These are phyloP conservation scores for Ganoderma boninense DNA, from an alignment of 1,284 basidiomycete species.

Conservation along the genomic window DNA sequence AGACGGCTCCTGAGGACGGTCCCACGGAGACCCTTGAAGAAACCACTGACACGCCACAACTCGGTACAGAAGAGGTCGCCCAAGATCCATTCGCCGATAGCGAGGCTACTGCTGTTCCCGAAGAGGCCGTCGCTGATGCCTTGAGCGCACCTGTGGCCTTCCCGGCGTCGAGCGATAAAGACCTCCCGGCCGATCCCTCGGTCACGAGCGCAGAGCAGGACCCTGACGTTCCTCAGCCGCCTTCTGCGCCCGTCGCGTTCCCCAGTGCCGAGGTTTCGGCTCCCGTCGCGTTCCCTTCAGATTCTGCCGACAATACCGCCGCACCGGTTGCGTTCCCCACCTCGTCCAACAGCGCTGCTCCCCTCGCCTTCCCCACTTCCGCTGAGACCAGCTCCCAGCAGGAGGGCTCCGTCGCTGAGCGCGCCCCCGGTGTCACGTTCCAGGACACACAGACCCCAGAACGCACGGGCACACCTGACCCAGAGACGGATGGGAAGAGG, in stretches of 20 bases:
- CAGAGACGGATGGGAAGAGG: slow-evolving; percentile 75
- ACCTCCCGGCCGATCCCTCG: slow-evolving; percentile 26
- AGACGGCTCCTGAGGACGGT: slow-evolving; percentile 36
- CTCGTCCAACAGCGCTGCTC: slow-evolving; percentile 33
- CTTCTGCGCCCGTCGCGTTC: slow-evolving; percentile 36
- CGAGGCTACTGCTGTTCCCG: slow-evolving; percentile 18
- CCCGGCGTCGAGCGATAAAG: slow-evolving; percentile 28
- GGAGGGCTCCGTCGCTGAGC: slow-evolving; percentile 38
- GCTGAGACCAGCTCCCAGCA: slow-evolving; percentile 43
- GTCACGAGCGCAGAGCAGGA: slow-evolving; percentile 19
- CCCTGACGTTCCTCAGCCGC: slow-evolving; percentile 10
- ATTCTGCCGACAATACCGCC: slow-evolving; percentile 28
- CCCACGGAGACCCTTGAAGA: slow-evolving; percentile 23
- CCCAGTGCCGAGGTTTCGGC: slow-evolving; percentile 43
- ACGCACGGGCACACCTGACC: slow-evolving; percentile 68
- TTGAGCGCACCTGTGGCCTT: slow-evolving; percentile 24
- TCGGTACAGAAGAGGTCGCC: slow-evolving; percentile 36
- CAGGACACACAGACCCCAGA: slow-evolving; percentile 44
- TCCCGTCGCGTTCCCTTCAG: slow-evolving; percentile 33
- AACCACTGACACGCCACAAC: slow-evolving; percentile 33
- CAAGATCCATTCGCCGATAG: slow-evolving; percentile 28
- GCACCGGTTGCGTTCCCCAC: slow-evolving; percentile 40
- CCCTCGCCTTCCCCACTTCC: slow-evolving; percentile 47
- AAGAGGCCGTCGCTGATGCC: slow-evolving; percentile 11
- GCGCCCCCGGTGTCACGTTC: slow-evolving; percentile 49